Base-by-base conservation (phyloP, 192 early-diverging fungal genomes). In the Chytriomyces hyalinus region DNA sequence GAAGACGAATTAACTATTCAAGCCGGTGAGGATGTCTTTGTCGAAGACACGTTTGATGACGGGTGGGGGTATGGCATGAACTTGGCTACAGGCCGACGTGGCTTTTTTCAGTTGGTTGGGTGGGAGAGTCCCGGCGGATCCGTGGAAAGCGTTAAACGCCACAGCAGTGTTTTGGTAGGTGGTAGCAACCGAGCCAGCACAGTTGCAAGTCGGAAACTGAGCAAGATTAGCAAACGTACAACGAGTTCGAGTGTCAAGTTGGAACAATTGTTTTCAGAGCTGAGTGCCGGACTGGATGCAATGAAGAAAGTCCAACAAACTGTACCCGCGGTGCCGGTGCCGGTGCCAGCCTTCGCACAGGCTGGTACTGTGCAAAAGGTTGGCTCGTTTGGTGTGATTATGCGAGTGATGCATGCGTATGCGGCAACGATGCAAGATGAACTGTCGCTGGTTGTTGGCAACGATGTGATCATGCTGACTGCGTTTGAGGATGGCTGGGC, bases 401-500 rank as follows among this genome's bases (percentile, higher is more conserved):
- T 36, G 36, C 36, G 36, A 3, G 78, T 82, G 51, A 49, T 81
- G 28, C 68, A 82, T 75, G 64, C 81, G 44, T 82, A 82, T 61
- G 53, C 59, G 1, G 71, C 83, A 24, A 67, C 70, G 11, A 70
- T 78, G 47, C 57, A 22, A 13, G 83, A 84, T 74, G 83, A 84
- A 63, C 70, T 84, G 8, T 24, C 43, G 4, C 66, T 84, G 46
- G 67, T 59, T 8, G 44, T 67, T 51, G 83, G 81, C 28, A 66
- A 48, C 15, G 65, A 53, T 11, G 57, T 84, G 15, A 70, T 80
- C 2, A 45, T 84, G 57, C 20, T 84, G 26, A 28, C 61, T n/a
- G 49, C 59, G n/a, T 84, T 83, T 77, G 83, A 84, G 22, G 83
- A 84, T 62, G 83, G 83, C 11, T 84, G 83, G 83, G 81, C 45